phyloP scores from a whole-genome alignment of 768 basidiomycete species.

The Suillus discolor region DNA sequence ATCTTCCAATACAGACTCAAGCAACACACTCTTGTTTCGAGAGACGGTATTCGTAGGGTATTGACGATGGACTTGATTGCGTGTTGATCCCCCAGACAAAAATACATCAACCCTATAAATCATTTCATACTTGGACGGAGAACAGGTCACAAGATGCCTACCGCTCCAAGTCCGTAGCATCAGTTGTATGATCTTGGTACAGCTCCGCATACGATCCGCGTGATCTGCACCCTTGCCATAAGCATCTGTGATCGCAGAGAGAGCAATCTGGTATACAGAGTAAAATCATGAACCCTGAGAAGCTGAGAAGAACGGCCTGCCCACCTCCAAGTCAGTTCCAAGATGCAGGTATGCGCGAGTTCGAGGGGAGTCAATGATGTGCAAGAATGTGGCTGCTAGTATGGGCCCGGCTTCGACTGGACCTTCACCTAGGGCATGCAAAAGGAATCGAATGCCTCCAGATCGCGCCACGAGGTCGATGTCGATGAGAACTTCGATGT shows the following conservation, averaged over 20 bases:
- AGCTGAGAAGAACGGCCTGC: slow-evolving; percentile 15
- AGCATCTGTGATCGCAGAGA: slow-evolving; percentile 90
- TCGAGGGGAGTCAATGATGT: slow-evolving; percentile 83
- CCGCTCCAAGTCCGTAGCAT: slow-evolving; percentile 95
- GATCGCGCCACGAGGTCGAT: slow-evolving; percentile 78
- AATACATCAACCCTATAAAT: slow-evolving; percentile 82
- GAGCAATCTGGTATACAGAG: slow-evolving; percentile 58
- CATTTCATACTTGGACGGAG: slow-evolving; percentile 6
- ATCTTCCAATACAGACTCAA: background rate
- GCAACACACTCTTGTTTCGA: slow-evolving; percentile 71
- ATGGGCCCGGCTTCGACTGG: slow-evolving; percentile 80
- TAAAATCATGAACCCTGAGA: background rate
- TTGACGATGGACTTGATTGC: slow-evolving; percentile 86
- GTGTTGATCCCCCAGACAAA: slow-evolving; percentile 86
- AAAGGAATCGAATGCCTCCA: slow-evolving; percentile 82
- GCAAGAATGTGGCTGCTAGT: slow-evolving; percentile 78
- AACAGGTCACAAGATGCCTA: slow-evolving; percentile 39
- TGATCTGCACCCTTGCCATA: slow-evolving; percentile 84
- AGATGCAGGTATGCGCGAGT: slow-evolving; percentile 77
- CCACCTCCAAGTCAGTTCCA: slow-evolving; percentile 88
- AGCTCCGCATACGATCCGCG: slow-evolving; percentile 76
- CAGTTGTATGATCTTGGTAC: slow-evolving; percentile 74
- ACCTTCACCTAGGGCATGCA: slow-evolving; percentile 89
- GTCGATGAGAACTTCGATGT: slow-evolving; percentile 76
- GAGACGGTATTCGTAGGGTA: slow-evolving; percentile 84